Evolutionary conservation across 2,329 filamentous ascomycete genomes (phyloP), one percentile per base, ranked within the genome.

Genomic region (Colletotrichum kahawae): DNA sequence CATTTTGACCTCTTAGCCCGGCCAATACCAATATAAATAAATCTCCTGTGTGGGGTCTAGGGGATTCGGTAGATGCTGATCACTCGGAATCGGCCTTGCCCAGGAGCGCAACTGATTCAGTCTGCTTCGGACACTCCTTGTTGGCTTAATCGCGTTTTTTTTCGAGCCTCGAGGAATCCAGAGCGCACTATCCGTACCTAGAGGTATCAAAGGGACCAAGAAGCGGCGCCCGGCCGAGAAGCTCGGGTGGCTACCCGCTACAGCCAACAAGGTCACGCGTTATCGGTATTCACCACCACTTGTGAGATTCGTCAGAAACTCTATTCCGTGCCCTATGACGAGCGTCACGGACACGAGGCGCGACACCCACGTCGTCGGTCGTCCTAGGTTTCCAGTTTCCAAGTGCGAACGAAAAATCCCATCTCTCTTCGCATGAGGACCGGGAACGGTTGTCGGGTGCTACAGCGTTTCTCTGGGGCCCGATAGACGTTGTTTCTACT

Each of bases 1-100:
- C 56, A 48, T n/a, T 64, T 63, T 14, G 33, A 48, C 62, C 21
- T 24, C 43, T 48, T 38, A n/a, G n/a, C 69, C 69, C 38, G 56
- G 54, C 73, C 69, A 75, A 75, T 64, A 31, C 69, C 56, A 75
- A 75, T 36, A 57, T 59, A n/a, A 68, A 67, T 67, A 75, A 75
- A 75, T 72, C 72, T 72, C 63, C 69, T 64, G 18, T 54, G 73
- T 67, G 69, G 73, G 38, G 33, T 62, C 54, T 38, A 24, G 51
- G 63, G 68, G 33, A 72, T 70, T 72, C 69, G 72, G 68, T 67
- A 68, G 63, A 72, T 64, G 72, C 56, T 75, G 73, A 72, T 75
- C 69, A 67, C 64, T 68, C 69, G 63, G 69, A 72, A 64, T n/a
- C 12, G 69, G 29, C 63, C 73, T 75, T 64, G 72, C 16, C 14